Percentiles rank a stretch among this genome's conserved stretches.
Conservation (phyloP, 345 rosid genomes). For the Eucalyptus cloeziana region DNA sequence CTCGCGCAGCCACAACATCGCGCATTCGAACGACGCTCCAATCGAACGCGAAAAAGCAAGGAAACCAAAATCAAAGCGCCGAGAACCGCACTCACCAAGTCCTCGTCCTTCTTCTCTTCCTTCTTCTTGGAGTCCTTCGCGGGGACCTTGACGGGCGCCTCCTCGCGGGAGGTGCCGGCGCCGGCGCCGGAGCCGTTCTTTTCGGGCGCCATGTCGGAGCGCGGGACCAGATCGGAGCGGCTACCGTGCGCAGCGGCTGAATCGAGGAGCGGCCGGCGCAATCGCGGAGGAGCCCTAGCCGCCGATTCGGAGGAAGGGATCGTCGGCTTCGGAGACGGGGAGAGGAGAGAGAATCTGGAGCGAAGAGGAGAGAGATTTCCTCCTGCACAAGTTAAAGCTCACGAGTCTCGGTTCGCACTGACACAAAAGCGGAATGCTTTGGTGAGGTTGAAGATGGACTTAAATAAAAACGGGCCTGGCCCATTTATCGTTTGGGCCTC, state of each 20-base stretch:
- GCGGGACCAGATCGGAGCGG: neutral
- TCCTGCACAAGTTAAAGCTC: neutral
- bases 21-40: neutral
- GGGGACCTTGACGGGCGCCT: slow-evolving; percentile 48
- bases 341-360: neutral
- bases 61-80: neutral
- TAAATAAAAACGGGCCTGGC: neutral
- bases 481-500: neutral
- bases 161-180: slow-evolving; percentile 26
- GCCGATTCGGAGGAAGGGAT: neutral
- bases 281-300: neutral
- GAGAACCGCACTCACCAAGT: slow-evolving; percentile 36
- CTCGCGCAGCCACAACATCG: neutral
- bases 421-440: neutral
- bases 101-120: slow-evolving; percentile 89
- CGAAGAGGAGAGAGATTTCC: neutral
- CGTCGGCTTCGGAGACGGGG: neutral
- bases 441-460: neutral
- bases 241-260: neutral
- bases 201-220: slow-evolving; percentile 33
- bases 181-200: slow-evolving; percentile 36
- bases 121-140: slow-evolving; percentile 83
- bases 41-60: neutral
- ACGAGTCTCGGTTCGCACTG: neutral
- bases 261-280: neutral